Evolutionary conservation across 2,329 filamentous ascomycete species (phyloP).

Genomic region (Paramyrothecium sp.): DNA sequence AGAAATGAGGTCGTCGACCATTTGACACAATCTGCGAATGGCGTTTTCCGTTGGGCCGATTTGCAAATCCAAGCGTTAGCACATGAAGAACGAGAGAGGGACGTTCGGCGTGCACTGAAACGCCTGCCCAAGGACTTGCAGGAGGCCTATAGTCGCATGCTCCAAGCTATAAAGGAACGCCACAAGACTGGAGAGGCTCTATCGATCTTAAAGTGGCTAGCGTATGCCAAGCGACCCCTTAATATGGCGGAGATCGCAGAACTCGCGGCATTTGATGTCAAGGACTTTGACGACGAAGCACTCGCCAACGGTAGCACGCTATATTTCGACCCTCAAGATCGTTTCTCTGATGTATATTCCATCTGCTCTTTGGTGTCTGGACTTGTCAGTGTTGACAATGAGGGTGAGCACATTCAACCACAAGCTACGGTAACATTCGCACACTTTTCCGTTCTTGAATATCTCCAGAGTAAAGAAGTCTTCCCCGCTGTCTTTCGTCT

Average conservation of each 20-base stretch:
- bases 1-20: background rate
- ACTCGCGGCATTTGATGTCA: background rate
- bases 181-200: background rate
- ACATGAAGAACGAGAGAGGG: background rate
- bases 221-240: background rate
- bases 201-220: background rate
- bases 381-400: background rate
- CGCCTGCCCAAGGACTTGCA: background rate
- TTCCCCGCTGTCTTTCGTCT: background rate
- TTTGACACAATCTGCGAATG: background rate
- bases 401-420: background rate
- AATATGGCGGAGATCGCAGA: background rate
- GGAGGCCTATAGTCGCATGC: background rate
- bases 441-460: background rate
- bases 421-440: background rate
- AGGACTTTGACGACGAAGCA: background rate
- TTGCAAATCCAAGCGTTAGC: background rate
- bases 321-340: background rate
- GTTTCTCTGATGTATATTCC: background rate
- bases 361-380: background rate
- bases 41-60: background rate
- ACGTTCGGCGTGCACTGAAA: background rate
- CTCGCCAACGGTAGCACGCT: background rate
- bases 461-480: background rate
- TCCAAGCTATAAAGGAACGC: background rate